Base-by-base conservation (phyloP, 2,329 filamentous ascomycete species). In the Nigrospora oryzae region DNA sequence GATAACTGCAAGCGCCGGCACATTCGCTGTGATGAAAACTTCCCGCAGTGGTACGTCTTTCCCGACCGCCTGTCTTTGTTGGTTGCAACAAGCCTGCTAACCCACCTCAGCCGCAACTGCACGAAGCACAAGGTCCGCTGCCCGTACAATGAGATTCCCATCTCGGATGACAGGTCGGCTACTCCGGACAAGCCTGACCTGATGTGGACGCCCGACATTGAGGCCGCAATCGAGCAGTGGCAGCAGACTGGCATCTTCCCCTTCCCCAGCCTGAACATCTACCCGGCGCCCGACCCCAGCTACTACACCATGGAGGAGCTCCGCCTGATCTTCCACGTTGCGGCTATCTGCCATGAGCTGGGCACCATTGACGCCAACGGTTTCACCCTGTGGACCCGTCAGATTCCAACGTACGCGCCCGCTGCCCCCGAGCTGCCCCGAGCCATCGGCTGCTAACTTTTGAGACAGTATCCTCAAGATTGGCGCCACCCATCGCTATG, bases 61-160 rank as follows among this genome's bases (percentile, higher is more conserved):
- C 30, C 17, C 6, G 14, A 13, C 6, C 17, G 35, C 35, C 14
- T 10, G 4, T 34, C 30, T 16, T 13, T 30, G 31, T 35, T 11
- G 13, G 35, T 15, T 13, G 35, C 4, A 17, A 38, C 13, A n/a
- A 46, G 30, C 32, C 47, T 42, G 44, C 44, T 51, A 36, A 48
- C 47, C 10, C 17, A 35, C 15, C n/a, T 33, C 59, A 95, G 90
- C 71, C 89, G 89, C 60, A 98, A 98, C 68, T 98, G 93, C 69
- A 96, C 91, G 50, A 98, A 97, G 70, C 93, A 98, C 70, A 95
- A 96, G 71, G 93, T 94, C 58, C 86, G 90, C 59, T 98, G 93
- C 68, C 93, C 95, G 57, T 98, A 97, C 72, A 94, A 95, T 75
- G 90, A 97, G 62, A 82, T 83, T 60, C 79, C 86, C 40, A 74